Evolutionary conservation across 1,284 basidiomycete genomes (phyloP), one percentile per base, ranked within the genome.

Genomic region (Trichosporon inkin): DNA sequence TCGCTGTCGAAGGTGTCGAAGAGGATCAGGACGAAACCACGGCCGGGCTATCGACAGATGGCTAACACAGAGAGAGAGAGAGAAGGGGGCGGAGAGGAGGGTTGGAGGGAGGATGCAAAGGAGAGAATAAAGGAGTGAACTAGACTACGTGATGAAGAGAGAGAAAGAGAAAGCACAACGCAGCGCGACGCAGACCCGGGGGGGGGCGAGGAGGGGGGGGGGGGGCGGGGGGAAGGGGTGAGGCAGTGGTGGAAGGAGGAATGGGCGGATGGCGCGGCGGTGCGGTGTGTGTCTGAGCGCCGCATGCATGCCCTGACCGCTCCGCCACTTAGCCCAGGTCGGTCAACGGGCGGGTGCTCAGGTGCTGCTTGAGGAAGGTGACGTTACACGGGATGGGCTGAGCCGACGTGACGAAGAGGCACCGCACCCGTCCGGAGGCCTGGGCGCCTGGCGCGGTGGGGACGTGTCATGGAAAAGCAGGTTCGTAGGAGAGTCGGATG

Each of bases 301-400:
- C 32, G 51, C 28, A n/a, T 16, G 37, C 37, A 39, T 4, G 40
- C n/a, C 39, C 16, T 16, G 44, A 6, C 24, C 28, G 22, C 44
- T 32, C 28, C 28, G 28, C 28, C 28, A 32, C 28, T 14, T 24
- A 47, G 24, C 10, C 17, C 14, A 22, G 20, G 24, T 20, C 35
- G 52, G 35, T 53, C 52, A 53, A 53, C 52, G 35, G 49, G 49
- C 24, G 28, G 35, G 35, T 17, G 19, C 19, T 8, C 16, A 53
- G 24, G 22, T 37, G 24, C 36, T 54, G 53, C 24, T 32, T 24
- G 24, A 49, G 44, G 44, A 49, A 49, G 44, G 44, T 49, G 44
- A 49, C 44, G 44, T 49, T 49, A 54, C 53, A 19, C 53, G 53
- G 53, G 53, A 54, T 54, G 37, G 53, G 22, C 19, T 17, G 53